Evolutionary conservation across 345 rosid genomes (phyloP).

Genomic region (Salix brachista): DNA sequence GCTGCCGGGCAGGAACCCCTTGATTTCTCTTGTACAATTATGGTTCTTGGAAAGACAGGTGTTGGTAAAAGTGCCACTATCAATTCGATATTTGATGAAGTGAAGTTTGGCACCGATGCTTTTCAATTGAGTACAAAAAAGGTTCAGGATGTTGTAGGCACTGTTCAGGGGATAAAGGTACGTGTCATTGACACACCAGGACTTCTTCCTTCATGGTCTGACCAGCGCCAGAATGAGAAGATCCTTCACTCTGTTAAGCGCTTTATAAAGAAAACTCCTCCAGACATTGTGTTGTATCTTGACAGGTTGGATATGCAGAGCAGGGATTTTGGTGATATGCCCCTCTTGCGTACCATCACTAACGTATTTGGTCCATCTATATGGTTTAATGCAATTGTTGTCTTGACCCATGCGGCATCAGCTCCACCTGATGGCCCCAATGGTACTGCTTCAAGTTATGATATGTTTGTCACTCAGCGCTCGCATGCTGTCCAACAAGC

Average conservation of each 20-base stretch:
- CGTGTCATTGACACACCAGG: slow-evolving; percentile 98
- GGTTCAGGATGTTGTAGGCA: slow-evolving; percentile 94
- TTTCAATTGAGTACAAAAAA: slow-evolving; percentile 84
- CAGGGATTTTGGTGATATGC: slow-evolving; percentile 94
- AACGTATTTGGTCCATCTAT: slow-evolving; percentile 89
- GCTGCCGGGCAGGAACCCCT: slow-evolving; percentile 91
- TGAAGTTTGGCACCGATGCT: slow-evolving; percentile 79
- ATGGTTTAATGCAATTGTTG: slow-evolving; percentile 99
- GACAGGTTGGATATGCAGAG: slow-evolving; percentile 95
- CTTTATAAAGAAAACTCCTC: slow-evolving; percentile 85
- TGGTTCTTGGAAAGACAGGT: slow-evolving; percentile 97
- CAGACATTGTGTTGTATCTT: slow-evolving; percentile 94
- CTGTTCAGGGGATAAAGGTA: slow-evolving; percentile 97
- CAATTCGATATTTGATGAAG: slow-evolving; percentile 93
- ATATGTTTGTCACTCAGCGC: slow-evolving; percentile 96
- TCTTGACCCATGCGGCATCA: slow-evolving; percentile 96
- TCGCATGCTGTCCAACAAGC: slow-evolving; percentile 95
- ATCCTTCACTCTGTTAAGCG: slow-evolving; percentile 73
- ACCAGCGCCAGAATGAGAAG: slow-evolving; percentile 89
- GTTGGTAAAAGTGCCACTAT: slow-evolving; percentile 99
- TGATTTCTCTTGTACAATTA: slow-evolving; percentile 96
- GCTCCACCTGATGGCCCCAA: slow-evolving; percentile 99
- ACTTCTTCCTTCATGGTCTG: slow-evolving; percentile 89
- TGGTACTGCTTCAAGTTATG: slow-evolving; percentile 90
- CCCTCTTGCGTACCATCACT: slow-evolving; percentile 84